Percentiles rank a stretch among this genome's conserved stretches.
phyloP scores from a whole-genome alignment of 148 eudicot species.

The Drosera capensis region DNA sequence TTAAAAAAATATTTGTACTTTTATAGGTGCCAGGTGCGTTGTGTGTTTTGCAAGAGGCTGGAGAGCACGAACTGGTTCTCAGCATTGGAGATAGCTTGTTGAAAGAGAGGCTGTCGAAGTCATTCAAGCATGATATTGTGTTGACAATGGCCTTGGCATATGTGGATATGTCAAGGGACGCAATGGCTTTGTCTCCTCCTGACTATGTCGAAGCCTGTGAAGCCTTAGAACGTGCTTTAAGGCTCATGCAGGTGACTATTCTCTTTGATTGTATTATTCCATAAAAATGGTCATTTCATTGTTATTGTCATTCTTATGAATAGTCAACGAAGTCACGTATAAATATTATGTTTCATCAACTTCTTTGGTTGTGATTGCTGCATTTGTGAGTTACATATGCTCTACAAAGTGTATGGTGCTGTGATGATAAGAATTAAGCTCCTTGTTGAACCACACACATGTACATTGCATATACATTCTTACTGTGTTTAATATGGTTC shows the following conservation, averaged over 20 bases:
- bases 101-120: constrained; percentile 76
- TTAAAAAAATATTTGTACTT: constrained; percentile 6
- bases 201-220: constrained; percentile 83
- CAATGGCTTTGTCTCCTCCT: constrained; percentile 75
- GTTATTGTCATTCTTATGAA: too few species aligned
- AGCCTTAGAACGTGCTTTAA: constrained; percentile 74
- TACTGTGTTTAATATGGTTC: too few species aligned
- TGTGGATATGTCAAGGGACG: constrained; percentile 85
- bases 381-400: too few species aligned
- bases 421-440: too few species aligned
- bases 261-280: too few species aligned
- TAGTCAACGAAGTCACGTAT: too few species aligned
- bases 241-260: constrained; percentile 74
- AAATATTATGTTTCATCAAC: too few species aligned
- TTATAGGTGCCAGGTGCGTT: constrained; percentile 89
- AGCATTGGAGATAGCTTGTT: constrained; percentile 72
- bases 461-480: too few species aligned
- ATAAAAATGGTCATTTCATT: too few species aligned
- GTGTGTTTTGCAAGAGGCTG: constrained; percentile 88
- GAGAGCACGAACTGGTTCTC: constrained; percentile 76
- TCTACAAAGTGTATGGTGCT: too few species aligned
- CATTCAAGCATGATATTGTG: constrained; percentile 87
- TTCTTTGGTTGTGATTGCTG: too few species aligned
- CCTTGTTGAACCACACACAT: too few species aligned
- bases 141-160: constrained; percentile 86